Evolutionary conservation across 1,284 basidiomycete genomes (phyloP), one percentile per base, ranked within the genome.

Genomic region (Tilletia caries): DNA sequence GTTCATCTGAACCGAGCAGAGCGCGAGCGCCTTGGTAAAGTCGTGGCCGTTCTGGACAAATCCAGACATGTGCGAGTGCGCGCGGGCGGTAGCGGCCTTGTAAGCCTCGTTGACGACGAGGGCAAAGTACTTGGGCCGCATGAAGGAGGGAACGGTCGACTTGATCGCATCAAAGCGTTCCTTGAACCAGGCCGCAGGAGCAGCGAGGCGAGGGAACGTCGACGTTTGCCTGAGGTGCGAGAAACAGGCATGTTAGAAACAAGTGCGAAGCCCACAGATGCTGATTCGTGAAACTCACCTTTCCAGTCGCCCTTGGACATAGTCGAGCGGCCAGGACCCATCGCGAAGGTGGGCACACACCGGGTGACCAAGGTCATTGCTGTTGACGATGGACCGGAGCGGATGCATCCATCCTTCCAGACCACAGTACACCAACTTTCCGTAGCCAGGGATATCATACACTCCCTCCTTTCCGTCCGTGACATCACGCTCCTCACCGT

Each of bases 291-390:
- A 41, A 15, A 83, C 91, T 79, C 79, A 93, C 92, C 88, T 88
- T 67, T 86, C 85, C 43, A 98, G 84, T 37, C 95, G 88, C 12
- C 70, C 52, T 52, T 78, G 75, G 15, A 78, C 71, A 43, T 79
- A 79, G 75, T 80, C 79, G 20, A 79, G 64, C 33, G 79, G 74
- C 79, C 79, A 80, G 20, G 76, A 70, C 25, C 78, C 79, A 15
- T 77, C 70, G 43, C 79, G 75, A 20, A 80, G 71, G 60, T 80
- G 78, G 20, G 60, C 78, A 65, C 79, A 80, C 15, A 80, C 65
- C 10, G 79, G 73, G 46, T 80, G 79, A 37, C 79, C 79, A 10
- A 80, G 74, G 67, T 80, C 79, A 64, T 80, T 80, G 41, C 68
- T 48, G 37, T 71, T 18, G 66, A 80, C 76, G 60, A 80, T 69